Percentiles rank a stretch among this genome's conserved stretches.
Evolutionary conservation across 2,329 filamentous ascomycete species (phyloP).

Genomic region (Cryphonectria carpinicola): DNA sequence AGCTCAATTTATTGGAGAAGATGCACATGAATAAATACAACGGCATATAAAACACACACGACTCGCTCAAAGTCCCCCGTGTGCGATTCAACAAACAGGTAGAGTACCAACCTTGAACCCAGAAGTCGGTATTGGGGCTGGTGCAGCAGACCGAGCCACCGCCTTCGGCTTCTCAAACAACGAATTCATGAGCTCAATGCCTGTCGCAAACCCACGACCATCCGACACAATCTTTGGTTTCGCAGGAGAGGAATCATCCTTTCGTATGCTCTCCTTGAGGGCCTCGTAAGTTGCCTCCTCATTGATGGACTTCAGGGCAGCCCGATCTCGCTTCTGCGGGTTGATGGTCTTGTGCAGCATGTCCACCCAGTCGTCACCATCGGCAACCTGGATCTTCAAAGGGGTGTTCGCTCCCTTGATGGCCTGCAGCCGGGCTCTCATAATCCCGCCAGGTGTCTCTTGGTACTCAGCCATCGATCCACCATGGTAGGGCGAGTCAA

Average conservation of each 20-base stretch:
- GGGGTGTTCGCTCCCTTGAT: constrained; percentile 64
- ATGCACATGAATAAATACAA: constrained; percentile 39
- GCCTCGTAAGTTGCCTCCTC: constrained; percentile 62
- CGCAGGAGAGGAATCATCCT: constrained; percentile 36
- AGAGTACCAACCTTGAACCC: constrained; percentile 87
- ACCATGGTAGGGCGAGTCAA: constrained; percentile 57
- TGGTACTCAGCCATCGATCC: constrained; percentile 49
- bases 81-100: constrained; percentile 40
- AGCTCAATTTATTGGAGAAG: constrained; percentile 38
- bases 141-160: constrained; percentile 54
- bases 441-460: constrained; percentile 63
- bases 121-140: constrained; percentile 57
- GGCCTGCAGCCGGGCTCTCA: constrained; percentile 66
- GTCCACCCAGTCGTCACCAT: constrained; percentile 88
- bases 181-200: constrained; percentile 96
- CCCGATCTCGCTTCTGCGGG: constrained; percentile 88
- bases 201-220: constrained; percentile 75
- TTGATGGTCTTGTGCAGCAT: constrained; percentile 94
- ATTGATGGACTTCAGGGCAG: constrained; percentile 65
- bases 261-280: constrained; percentile 37
- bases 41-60: constrained; percentile 8
- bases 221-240: constrained; percentile 46
- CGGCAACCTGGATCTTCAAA: constrained; percentile 62
- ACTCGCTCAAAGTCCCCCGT: constrained; percentile 36
- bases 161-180: constrained; percentile 77